These are phyloP conservation scores for Senecio squalidus DNA, from an alignment of 140 eudicot species.

Conservation along the genomic window DNA sequence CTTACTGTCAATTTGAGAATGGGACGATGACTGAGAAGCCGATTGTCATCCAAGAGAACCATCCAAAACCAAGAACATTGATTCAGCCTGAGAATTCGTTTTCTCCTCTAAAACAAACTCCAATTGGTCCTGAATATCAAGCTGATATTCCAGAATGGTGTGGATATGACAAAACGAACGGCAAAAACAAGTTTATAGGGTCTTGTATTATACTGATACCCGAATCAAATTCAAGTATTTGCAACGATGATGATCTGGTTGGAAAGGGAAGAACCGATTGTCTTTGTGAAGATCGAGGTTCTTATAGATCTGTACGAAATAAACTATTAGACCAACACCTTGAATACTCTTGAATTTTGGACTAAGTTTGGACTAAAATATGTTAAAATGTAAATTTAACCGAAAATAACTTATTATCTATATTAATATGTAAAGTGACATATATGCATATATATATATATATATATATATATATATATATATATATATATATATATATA, in stretches of 20 bases:
- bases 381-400: too few relatives aligned
- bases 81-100: slow-evolving; percentile 17
- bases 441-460: too few relatives aligned
- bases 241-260: slow-evolving; percentile 9
- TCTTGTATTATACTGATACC: slow-evolving; percentile 34
- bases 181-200: slow-evolving; percentile 23
- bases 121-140: slow-evolving; percentile 48
- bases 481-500: too few relatives aligned
- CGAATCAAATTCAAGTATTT: neutral
- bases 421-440: too few relatives aligned
- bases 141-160: slow-evolving; percentile 52
- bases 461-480: too few relatives aligned
- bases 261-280: slow-evolving; percentile 41
- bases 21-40: slow-evolving; percentile 5
- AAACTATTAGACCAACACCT: too few relatives aligned
- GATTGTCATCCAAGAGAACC: neutral
- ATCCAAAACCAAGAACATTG: slow-evolving; percentile 8
- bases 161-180: slow-evolving; percentile 1
- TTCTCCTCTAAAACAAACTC: slow-evolving; percentile 48
- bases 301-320: slow-evolving; percentile 52
- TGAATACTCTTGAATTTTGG: too few relatives aligned
- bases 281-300: slow-evolving; percentile 43
- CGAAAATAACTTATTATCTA: too few relatives aligned
- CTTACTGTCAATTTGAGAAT: slow-evolving; percentile 5
- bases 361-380: too few relatives aligned